These are phyloP conservation scores for Tephrocybe rancida DNA, from an alignment of 768 basidiomycete species.

Conservation along the genomic window DNA sequence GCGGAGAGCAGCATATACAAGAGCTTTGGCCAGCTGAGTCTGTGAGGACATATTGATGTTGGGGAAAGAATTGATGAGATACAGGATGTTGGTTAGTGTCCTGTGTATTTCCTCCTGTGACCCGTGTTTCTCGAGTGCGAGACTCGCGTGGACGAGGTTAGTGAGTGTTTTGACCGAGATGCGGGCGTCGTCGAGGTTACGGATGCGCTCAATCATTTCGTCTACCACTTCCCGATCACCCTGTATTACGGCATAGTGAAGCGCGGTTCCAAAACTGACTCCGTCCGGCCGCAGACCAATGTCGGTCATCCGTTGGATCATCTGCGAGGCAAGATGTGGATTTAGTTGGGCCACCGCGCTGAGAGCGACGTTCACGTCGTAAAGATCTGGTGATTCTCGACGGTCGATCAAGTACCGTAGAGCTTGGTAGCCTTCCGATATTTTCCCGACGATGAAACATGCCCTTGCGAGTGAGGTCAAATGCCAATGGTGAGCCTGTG, in stretches of 20 bases:
- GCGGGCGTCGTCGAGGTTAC: constrained; percentile 30
- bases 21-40: constrained; percentile 51
- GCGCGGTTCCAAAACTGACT: constrained; percentile 61
- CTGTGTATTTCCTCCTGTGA: constrained; percentile 24
- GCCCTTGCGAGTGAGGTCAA: constrained; percentile 67
- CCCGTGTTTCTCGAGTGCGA: constrained; percentile 26
- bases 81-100: constrained; percentile 44
- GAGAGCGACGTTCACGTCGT: constrained; percentile 69
- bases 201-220: constrained; percentile 42
- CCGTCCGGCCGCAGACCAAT: constrained; percentile 52
- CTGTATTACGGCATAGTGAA: constrained; percentile 56
- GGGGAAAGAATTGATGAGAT: constrained; percentile 40
- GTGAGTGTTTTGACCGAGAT: constrained; percentile 53
- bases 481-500: constrained; percentile 45
- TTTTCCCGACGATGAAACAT: constrained; percentile 56
- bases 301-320: constrained; percentile 54
- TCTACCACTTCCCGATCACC: constrained; percentile 45
- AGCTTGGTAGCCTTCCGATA: constrained; percentile 46
- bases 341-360: constrained; percentile 51
- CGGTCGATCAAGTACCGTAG: constrained; percentile 50
- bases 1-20: constrained; percentile 51
- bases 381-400: constrained; percentile 56
- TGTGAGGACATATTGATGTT: constrained; percentile 39
- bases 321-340: constrained; percentile 44
- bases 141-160: constrained; percentile 45